Conservation (phyloP, 805 yeast genomes). For the Yamadazyma sp. region DNA sequence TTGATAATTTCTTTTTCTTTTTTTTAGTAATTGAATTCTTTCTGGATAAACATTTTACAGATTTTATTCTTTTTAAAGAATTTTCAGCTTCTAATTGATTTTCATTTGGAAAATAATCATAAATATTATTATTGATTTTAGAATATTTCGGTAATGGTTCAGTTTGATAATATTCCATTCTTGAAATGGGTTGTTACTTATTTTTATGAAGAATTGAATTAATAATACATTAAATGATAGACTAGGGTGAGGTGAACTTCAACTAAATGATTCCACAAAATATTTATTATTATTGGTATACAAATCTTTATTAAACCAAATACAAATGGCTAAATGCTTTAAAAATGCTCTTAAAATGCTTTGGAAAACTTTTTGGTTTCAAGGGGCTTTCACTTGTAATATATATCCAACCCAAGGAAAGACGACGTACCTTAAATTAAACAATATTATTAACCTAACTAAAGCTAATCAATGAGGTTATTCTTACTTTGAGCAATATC, state of each 20-base stretch:
- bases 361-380: too few species aligned
- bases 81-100: conserved; percentile 6
- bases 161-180: conserved; percentile 19
- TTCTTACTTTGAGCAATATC: too few species aligned
- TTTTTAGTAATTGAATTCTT: conserved; percentile 2
- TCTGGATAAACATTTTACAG: conserved; percentile 7
- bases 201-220: too few species aligned
- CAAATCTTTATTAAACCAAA: too few species aligned
- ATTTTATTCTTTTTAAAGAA: conserved; percentile 16
- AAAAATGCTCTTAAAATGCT: too few species aligned
- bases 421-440: too few species aligned
- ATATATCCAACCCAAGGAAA: too few species aligned
- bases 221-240: conserved; percentile 15
- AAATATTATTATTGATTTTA: conserved; percentile 19
- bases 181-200: too few species aligned
- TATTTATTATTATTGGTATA: not conserved
- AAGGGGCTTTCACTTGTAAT: too few species aligned
- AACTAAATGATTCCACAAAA: conserved; percentile 14
- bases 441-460: too few species aligned
- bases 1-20: not conserved
- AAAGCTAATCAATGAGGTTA: too few species aligned
- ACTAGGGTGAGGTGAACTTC: conserved; percentile 23
- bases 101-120: conserved; percentile 19
- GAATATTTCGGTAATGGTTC: conserved; percentile 23
- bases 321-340: too few species aligned